Evolutionary conservation across 495 filamentous ascomycete genomes (phyloP), one percentile per base, ranked within the genome.

Genomic region (Neurospora sp.): DNA sequence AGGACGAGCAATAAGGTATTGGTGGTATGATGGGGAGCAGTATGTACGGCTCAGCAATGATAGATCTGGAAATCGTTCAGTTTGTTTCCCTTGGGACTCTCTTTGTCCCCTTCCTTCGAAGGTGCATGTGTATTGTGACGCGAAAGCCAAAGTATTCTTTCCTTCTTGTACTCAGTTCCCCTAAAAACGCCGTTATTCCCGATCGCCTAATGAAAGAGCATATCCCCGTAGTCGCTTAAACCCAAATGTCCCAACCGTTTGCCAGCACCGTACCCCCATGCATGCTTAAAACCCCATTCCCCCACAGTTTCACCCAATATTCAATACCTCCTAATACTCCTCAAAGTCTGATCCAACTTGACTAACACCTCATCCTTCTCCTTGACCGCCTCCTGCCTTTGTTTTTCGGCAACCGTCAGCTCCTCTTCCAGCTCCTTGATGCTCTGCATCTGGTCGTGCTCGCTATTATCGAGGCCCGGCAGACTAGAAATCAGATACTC

Each of bases 381-480:
- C 78, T 83, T 84, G 31, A 92, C 87, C 45, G 92, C 94, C 76
- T 86, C 82, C 75, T 85, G 84, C 72, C 93, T 82, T 82, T 94
- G 89, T 74, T 81, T 86, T 83, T 98, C 92, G 27, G 90, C 91
- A 65, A 83, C 87, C 74, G 88, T 88, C 75, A 97, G 84, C 77
- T 95, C 90, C 75, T 85, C 84, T 78, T 97, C 93, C 76, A 98
- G 79, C 75, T 90, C 91, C 74, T 84, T 83, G 73, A 99, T 93
- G 75, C 87, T 86, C 71, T 84, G 81, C 77, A 92, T 87, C 83
- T 99, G 96, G 79, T 94, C 91, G 73, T 87, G 87, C 84, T 96
- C 91, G 73, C 91, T 95, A 59, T 90, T 91, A 20, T 92, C 92
- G 68, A 97, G 88, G 0, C 96, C 96, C 0, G 96, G 96, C n/a